Conservation (phyloP, 129 eudicot species). For the Rutidosis leptorrhynchoides region DNA sequence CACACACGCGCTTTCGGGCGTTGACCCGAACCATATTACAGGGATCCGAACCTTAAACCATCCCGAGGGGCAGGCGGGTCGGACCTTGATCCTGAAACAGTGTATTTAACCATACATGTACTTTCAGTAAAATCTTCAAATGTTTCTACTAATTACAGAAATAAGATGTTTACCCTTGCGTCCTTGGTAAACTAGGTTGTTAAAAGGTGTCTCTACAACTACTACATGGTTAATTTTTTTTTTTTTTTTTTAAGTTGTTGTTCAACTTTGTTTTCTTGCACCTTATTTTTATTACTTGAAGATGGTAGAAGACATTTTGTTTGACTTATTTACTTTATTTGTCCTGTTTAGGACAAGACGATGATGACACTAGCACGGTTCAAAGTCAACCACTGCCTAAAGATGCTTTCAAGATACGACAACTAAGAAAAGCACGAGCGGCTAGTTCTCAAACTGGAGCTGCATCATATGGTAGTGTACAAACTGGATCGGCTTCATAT, state of each 20-base stretch:
- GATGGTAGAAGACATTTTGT: neutral
- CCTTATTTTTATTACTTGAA: neutral
- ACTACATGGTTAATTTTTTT: neutral
- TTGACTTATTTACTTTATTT: neutral
- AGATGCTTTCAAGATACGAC: conserved; percentile 81
- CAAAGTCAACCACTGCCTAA: conserved; percentile 89
- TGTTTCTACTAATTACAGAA: neutral
- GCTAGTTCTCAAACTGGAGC: conserved; percentile 48
- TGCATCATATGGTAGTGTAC: conserved; percentile 71
- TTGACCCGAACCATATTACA: too few species aligned
- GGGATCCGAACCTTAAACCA: too few species aligned
- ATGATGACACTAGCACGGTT: conserved; percentile 57
- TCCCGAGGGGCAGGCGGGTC: too few species aligned
- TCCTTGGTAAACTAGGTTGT: neutral
- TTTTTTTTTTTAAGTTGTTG: too few species aligned
- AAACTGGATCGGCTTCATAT: conserved; percentile 82
- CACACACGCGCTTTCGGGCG: too few species aligned
- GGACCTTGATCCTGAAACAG: too few species aligned
- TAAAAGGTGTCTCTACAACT: neutral
- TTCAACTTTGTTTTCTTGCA: neutral
- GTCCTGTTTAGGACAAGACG: conserved; percentile 74
- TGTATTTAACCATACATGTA: neutral
- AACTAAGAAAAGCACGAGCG: conserved; percentile 65
- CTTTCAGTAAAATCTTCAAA: neutral
- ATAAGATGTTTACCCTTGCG: neutral